Evolutionary conservation across 192 early-diverging fungal species (phyloP).

Genomic region (Podila epigama): DNA sequence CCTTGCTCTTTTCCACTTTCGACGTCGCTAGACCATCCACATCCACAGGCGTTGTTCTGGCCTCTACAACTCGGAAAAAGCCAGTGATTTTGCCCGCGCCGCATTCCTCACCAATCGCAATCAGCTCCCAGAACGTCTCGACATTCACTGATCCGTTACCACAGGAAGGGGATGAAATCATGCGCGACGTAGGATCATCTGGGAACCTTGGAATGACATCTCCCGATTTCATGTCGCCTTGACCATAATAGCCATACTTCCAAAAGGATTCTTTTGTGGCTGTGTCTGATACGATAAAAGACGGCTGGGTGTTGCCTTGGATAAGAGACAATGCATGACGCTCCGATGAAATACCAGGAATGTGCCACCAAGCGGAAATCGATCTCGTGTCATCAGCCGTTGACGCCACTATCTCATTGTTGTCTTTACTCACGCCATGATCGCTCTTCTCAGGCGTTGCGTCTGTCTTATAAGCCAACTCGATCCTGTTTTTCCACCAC

Average conservation of each 20-base stretch:
- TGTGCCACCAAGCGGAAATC: conserved; percentile 53
- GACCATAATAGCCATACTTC: conserved; percentile 46
- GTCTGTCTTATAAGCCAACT: conserved; percentile 16
- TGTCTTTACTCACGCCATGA: background rate
- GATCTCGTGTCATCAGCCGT: background rate
- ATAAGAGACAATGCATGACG: conserved; percentile 41
- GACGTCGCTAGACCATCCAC: background rate
- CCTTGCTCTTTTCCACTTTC: background rate
- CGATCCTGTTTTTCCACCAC: conserved; percentile 74
- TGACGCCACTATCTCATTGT: background rate
- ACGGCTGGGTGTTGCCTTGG: background rate
- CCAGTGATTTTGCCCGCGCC: conserved; percentile 72
- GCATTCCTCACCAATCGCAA: conserved; percentile 79
- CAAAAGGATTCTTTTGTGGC: conserved; percentile 41
- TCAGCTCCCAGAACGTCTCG: conserved; percentile 66
- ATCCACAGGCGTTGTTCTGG: background rate
- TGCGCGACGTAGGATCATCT: conserved; percentile 40
- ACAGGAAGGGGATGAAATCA: conserved; percentile 29
- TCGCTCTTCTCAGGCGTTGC: conserved; percentile 6
- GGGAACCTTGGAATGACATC: conserved; percentile 23
- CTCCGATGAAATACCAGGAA: conserved; percentile 62
- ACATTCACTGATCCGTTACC: conserved; percentile 20
- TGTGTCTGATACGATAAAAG: background rate
- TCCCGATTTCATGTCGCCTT: conserved; percentile 27
- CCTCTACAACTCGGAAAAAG: conserved; percentile 58